Percentiles rank a stretch among this genome's conserved stretches.
Evolutionary conservation across 352 stramenopile species (phyloP).

Genomic region (Phytophthora hibernalis): DNA sequence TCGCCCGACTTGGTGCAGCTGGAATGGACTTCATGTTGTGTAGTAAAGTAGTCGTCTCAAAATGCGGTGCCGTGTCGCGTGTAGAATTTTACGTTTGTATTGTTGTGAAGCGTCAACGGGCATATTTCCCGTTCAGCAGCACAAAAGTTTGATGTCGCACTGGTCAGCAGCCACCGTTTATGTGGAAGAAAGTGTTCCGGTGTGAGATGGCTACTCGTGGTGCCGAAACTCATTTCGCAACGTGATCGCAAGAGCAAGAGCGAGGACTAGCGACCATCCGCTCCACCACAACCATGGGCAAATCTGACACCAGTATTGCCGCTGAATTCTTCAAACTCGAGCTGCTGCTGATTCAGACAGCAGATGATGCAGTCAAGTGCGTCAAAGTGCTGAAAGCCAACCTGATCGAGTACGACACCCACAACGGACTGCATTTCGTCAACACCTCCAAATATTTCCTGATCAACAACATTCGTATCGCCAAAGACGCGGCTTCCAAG

Average conservation of each 20-base stretch:
- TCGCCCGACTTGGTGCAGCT: too few species aligned
- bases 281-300: constrained; percentile 16
- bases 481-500: constrained; percentile 28
- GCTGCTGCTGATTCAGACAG: constrained; percentile 22
- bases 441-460: constrained; percentile 37
- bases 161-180: background rate
- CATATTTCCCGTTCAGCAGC: too few species aligned
- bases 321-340: constrained; percentile 33
- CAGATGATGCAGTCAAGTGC: constrained; percentile 24
- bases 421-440: constrained; percentile 24
- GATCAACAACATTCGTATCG: constrained; percentile 22
- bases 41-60: too few species aligned
- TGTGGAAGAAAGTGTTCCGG: background rate
- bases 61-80: too few species aligned
- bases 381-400: constrained; percentile 30
- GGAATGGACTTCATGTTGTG: background rate
- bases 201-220: background rate
- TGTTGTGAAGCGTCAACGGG: too few species aligned
- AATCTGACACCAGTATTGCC: constrained; percentile 18
- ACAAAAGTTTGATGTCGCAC: background rate
- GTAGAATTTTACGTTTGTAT: too few species aligned
- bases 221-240: constrained; percentile 20
- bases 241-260: constrained; percentile 18
- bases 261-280: background rate
- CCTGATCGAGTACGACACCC: constrained; percentile 25